Base-by-base conservation (phyloP, 768 basidiomycete species). In the Suillus americanus region DNA sequence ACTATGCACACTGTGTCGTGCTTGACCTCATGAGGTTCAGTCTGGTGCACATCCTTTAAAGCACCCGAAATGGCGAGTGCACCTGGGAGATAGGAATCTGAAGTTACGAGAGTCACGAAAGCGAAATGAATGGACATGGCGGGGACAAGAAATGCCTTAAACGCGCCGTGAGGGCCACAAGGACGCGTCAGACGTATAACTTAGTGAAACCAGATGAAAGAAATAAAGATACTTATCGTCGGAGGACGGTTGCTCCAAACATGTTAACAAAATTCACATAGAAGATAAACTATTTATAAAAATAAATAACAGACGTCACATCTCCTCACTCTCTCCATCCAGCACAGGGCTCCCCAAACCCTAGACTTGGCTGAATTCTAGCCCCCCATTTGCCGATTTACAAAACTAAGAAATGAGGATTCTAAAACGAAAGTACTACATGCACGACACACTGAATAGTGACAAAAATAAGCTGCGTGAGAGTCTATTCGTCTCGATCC, bases 41-140 rank as follows among this genome's bases (percentile, higher is more conserved):
- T 14, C 30, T 57, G 65, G 72, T 96, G 95, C 48, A 94, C 74
- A 65, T 95, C 92, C 62, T 85, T 86, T 69, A 99, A 84, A 18
- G 97, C 92, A 62, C 91, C 92, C 38, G 87, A 91, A 71, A 95
- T 83, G 65, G 91, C 86, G 69, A 99, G 89, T 40, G 92, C 95
- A 62, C 97, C 97, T 40, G 94, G 94, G 61, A 99, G 89, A 80
- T 99, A 99, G 33, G 84, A 82, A 74, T 96, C 91, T 38, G 95
- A 94, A 63, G 97, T 95, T 71, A 99, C 79, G 69, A 99, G 90
- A 48, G 97, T 94, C 69, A 91, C 94, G 76, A 97, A 93, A 71
- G 93, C 94, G 83, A 85, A 89, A 75, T 80, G 81, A 80, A 72
- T 64, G 77, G 87, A 82, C 90, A 90, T 91, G 72, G 70, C 75